These are phyloP conservation scores for Trichoderma gracile DNA, from an alignment of 2,329 filamentous ascomycete species.

Conservation along the genomic window DNA sequence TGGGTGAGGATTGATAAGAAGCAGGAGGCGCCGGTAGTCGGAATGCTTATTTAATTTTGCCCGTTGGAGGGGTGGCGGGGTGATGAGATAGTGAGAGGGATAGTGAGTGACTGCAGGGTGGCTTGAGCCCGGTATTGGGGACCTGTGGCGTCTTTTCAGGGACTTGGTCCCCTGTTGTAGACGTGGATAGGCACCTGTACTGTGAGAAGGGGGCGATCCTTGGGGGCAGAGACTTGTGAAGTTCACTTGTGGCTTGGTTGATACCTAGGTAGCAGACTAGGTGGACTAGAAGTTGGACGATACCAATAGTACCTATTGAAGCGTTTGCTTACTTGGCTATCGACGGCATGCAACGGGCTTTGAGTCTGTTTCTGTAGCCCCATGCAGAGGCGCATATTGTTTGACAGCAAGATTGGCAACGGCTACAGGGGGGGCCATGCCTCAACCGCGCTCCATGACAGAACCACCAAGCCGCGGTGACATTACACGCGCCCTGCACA, in stretches of 20 bases:
- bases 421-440: neutral
- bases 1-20: conserved; percentile 13
- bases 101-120: neutral
- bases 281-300: no score
- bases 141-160: no score
- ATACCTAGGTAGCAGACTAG: no score
- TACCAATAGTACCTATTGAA: neutral
- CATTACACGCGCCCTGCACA: neutral
- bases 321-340: neutral
- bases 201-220: no score
- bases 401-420: neutral
- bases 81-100: neutral
- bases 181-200: no score
- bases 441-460: neutral
- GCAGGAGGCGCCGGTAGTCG: conserved; percentile 18
- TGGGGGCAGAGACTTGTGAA: no score
- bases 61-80: conserved; percentile 2
- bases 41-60: conserved; percentile 6
- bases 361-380: neutral
- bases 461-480: neutral
- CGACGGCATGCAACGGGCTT: neutral
- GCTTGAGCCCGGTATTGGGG: conserved; percentile 4
- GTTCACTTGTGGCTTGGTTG: no score
- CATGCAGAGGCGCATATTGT: neutral
- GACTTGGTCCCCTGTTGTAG: no score